Conservation (phyloP, 768 basidiomycete species). For the Phaffia australis region DNA sequence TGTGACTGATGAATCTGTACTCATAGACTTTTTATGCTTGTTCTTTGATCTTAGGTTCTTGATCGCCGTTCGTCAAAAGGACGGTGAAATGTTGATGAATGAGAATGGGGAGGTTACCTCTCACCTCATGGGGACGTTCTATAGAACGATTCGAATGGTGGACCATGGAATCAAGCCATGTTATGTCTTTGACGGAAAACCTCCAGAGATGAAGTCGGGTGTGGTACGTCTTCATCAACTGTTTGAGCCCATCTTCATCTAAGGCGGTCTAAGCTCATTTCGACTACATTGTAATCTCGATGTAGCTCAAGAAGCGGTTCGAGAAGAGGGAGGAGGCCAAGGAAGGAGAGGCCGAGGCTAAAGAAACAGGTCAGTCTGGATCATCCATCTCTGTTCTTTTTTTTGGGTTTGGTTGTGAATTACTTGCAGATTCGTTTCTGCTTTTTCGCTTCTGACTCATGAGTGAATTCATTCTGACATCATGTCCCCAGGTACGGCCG, state of each 20-base stretch:
- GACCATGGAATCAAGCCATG: slow-evolving; percentile 98
- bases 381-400: not conserved
- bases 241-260: not conserved
- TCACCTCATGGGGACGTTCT: slow-evolving; percentile 98
- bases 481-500: slow-evolving; percentile 53
- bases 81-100: slow-evolving; percentile 92
- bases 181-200: slow-evolving; percentile 97
- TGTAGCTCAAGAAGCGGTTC: slow-evolving; percentile 89
- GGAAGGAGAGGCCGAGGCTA: slow-evolving; percentile 89
- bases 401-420: too few species aligned
- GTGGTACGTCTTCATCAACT: slow-evolving; percentile 56
- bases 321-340: slow-evolving; percentile 84
- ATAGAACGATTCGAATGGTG: slow-evolving; percentile 90
- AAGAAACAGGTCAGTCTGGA: slow-evolving; percentile 59
- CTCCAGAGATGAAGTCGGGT: slow-evolving; percentile 90
- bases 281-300: not conserved
- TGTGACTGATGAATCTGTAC: not conserved
- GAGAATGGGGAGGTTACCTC: slow-evolving; percentile 96
- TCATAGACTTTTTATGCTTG: not conserved
- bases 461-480: not conserved
- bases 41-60: slow-evolving; percentile 55
- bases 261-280: not conserved
- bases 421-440: not conserved
- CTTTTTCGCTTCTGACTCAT: not conserved
- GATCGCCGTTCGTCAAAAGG: slow-evolving; percentile 90